Evolutionary conservation across 2,329 filamentous ascomycete species (phyloP).

Genomic region (Scorias spongiosa): DNA sequence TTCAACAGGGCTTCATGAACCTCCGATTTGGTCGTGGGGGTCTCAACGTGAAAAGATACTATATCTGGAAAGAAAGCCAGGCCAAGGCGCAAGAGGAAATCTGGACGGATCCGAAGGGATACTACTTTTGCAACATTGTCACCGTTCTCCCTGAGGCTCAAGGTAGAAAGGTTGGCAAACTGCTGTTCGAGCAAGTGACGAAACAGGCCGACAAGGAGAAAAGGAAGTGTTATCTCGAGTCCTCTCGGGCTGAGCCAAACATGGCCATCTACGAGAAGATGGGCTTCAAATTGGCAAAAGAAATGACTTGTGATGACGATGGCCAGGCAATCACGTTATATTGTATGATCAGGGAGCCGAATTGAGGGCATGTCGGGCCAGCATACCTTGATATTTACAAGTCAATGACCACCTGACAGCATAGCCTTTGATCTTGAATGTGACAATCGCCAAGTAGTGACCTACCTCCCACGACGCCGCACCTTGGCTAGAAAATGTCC

Average conservation of each 20-base stretch:
- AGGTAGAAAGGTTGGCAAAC: slow-evolving; percentile 50
- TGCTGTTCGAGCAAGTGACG: slow-evolving; percentile 49
- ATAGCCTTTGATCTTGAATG: too few species aligned
- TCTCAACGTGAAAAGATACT: slow-evolving; percentile 51
- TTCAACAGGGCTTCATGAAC: slow-evolving; percentile 52
- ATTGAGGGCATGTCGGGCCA: neutral
- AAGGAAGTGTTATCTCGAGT: slow-evolving; percentile 55
- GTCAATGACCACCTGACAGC: too few species aligned
- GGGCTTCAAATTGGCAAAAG: slow-evolving; percentile 49
- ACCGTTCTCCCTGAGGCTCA: slow-evolving; percentile 51
- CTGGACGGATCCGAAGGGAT: slow-evolving; percentile 51
- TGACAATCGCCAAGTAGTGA: too few species aligned
- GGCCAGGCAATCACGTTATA: slow-evolving; percentile 34
- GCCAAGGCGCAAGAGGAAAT: slow-evolving; percentile 43
- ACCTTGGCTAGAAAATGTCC: too few species aligned
- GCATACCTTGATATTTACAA: too few species aligned
- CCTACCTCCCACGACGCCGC: too few species aligned
- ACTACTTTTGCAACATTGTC: slow-evolving; percentile 66
- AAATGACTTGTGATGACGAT: slow-evolving; percentile 52
- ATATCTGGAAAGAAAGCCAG: slow-evolving; percentile 57
- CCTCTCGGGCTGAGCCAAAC: slow-evolving; percentile 52
- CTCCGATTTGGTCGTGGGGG: slow-evolving; percentile 54
- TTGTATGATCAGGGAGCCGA: slow-evolving; percentile 31
- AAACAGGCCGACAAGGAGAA: slow-evolving; percentile 48
- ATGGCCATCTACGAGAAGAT: slow-evolving; percentile 54